phyloP scores from a whole-genome alignment of 805 yeast species.

The Saccharomyces eubayanus region DNA sequence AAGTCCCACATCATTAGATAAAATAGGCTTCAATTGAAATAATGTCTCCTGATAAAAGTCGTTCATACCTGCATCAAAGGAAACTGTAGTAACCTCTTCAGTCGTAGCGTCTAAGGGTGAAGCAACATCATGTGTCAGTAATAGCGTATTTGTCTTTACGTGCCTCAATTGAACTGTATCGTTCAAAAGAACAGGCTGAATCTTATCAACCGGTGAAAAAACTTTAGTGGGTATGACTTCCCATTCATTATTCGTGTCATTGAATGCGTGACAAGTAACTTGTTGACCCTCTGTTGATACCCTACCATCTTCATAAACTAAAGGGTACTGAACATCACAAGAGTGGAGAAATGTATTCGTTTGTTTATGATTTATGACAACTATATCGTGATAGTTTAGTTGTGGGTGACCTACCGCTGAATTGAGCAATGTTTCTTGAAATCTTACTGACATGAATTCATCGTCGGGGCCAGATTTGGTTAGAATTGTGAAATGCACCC shows the following conservation, averaged over 20 bases:
- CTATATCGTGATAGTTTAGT: conserved; percentile 64
- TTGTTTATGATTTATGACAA: conserved; percentile 73
- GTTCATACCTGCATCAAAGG: conserved; percentile 49
- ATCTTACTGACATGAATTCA: conserved; percentile 84
- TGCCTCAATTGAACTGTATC: conserved; percentile 76
- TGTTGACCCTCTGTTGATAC: conserved; percentile 91
- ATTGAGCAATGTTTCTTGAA: conserved; percentile 87
- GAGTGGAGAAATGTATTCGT: conserved; percentile 79
- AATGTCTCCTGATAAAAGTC: conserved; percentile 62
- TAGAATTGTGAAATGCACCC: conserved; percentile 76
- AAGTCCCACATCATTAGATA: conserved; percentile 42
- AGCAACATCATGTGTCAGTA: conserved; percentile 91
- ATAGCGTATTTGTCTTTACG: conserved; percentile 64
- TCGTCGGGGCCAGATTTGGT: conserved; percentile 92
- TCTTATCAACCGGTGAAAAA: conserved; percentile 30
- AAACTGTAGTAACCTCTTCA: conserved; percentile 80
- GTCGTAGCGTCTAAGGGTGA: conserved; percentile 89
- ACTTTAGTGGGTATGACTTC: conserved; percentile 60
- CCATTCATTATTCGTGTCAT: conserved; percentile 74
- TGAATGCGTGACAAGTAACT: conserved; percentile 60
- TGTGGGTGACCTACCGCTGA: conserved; percentile 66
- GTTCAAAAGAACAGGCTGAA: conserved; percentile 54
- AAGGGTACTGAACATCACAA: conserved; percentile 65
- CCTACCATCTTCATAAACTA: conserved; percentile 94
- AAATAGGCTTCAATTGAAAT: conserved; percentile 60